Conservation (phyloP, 2,329 filamentous ascomycete species). For the Talaromyces sp. region DNA sequence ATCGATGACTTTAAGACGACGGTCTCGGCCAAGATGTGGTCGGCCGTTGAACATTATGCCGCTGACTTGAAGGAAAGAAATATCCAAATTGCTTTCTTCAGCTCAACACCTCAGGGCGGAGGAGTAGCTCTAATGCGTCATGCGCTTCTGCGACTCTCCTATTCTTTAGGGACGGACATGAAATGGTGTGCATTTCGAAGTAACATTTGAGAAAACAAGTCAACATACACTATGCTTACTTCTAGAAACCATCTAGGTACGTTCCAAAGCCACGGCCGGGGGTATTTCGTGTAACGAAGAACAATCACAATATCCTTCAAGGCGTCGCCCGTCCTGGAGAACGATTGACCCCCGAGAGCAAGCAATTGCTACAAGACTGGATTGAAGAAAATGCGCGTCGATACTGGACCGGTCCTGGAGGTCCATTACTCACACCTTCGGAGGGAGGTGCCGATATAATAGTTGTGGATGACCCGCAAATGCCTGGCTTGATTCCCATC, state of each 20-base stretch:
- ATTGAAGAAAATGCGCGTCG: constrained; percentile 71
- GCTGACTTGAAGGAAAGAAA: constrained; percentile 64
- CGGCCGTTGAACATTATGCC: constrained; percentile 65
- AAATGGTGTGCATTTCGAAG: constrained; percentile 63
- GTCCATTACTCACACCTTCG: constrained; percentile 65
- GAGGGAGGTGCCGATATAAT: constrained; percentile 77
- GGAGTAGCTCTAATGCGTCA: constrained; percentile 83
- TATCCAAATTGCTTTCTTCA: constrained; percentile 76
- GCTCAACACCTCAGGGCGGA: constrained; percentile 78
- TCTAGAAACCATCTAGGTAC: constrained; percentile 47
- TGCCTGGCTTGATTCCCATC: constrained; percentile 75
- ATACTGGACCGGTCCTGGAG: constrained; percentile 71
- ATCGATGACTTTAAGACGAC: constrained; percentile 62
- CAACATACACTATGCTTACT: too few species aligned
- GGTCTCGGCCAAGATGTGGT: constrained; percentile 66
- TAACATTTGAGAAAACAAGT: too few species aligned
- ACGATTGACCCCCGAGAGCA: constrained; percentile 65
- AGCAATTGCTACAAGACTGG: constrained; percentile 69
- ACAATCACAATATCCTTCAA: constrained; percentile 85
- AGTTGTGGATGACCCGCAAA: constrained; percentile 81
- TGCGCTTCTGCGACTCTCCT: constrained; percentile 71
- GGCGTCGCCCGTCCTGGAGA: constrained; percentile 70
- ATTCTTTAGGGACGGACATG: constrained; percentile 67
- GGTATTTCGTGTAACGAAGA: constrained; percentile 82
- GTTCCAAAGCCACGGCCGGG: constrained; percentile 79